These are phyloP conservation scores for Hirschfeldia incana DNA, from an alignment of 345 rosid genomes.

Conservation along the genomic window DNA sequence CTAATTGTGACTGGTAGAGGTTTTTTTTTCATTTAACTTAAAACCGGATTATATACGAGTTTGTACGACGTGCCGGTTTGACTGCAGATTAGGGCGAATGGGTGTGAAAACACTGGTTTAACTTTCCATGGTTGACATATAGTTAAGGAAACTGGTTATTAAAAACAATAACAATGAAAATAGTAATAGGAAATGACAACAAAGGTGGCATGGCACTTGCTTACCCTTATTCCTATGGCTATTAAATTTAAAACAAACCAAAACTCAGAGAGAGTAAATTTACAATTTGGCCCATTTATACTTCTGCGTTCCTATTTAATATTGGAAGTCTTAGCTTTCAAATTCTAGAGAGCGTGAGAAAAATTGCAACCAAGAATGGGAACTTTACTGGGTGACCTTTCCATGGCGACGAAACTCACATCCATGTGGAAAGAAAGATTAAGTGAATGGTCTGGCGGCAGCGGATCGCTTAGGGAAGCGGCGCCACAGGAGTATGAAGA, in stretches of 20 bases:
- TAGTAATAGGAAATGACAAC: neutral
- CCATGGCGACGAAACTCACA: neutral
- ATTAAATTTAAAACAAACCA: neutral
- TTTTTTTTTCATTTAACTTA: too few species aligned
- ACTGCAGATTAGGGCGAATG: too few species aligned
- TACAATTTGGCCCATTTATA: neutral
- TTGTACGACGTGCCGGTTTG: too few species aligned
- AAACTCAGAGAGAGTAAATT: neutral
- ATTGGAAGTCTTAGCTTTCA: neutral
- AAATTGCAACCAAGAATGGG: neutral
- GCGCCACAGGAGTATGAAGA: constrained; percentile 25
- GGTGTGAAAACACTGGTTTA: too few species aligned
- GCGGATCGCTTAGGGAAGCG: constrained; percentile 33
- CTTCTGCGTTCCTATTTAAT: too few species aligned
- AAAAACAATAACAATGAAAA: too few species aligned
- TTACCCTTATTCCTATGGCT: neutral
- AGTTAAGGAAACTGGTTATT: neutral
- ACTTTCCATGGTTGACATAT: too few species aligned
- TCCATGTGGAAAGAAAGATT: neutral
- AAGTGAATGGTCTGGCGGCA: constrained; percentile 31
- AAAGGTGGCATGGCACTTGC: neutral
- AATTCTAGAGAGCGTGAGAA: neutral
- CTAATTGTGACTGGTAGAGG: too few species aligned
- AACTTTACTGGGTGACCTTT: neutral
- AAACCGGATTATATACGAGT: too few species aligned